phyloP scores from a whole-genome alignment of 192 early-diverging fungal genomes.

The Helicostylum pulchrum region DNA sequence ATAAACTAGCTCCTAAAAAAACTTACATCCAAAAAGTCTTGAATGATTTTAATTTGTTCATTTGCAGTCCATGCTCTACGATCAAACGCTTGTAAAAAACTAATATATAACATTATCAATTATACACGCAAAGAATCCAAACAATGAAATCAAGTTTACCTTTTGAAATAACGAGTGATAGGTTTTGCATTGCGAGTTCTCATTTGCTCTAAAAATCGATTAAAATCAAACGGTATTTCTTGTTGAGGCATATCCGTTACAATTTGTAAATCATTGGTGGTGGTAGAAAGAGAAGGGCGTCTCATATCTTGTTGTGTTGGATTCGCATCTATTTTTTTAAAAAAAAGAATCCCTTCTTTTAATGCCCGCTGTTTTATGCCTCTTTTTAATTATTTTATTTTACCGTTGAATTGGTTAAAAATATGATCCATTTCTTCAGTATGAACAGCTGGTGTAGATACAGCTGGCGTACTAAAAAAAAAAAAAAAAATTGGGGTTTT shows the following conservation, averaged over 20 bases:
- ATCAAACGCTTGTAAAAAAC: constrained; percentile 70
- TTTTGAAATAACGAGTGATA: constrained; percentile 62
- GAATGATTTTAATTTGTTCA: constrained; percentile 76
- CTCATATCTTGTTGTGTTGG: neutral
- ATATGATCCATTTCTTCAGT: constrained; percentile 17
- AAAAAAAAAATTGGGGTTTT: neutral
- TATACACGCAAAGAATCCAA: neutral
- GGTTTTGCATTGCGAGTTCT: constrained; percentile 54
- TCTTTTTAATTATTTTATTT: neutral
- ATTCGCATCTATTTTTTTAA: neutral
- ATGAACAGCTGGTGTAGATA: no score
- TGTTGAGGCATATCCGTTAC: constrained; percentile 10
- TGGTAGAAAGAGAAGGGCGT: neutral
- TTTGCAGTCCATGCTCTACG: constrained; percentile 67
- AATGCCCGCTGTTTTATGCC: neutral
- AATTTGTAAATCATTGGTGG: constrained; percentile 1
- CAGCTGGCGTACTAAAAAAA: neutral
- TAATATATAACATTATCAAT: constrained; percentile 19
- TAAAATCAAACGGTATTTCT: constrained; percentile 64
- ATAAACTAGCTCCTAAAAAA: no score
- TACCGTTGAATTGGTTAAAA: constrained; percentile 18
- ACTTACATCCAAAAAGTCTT: constrained; percentile 65
- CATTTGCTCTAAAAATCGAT: constrained; percentile 72
- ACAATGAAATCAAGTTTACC: no score
- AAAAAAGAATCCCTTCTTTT: neutral